These are phyloP conservation scores for Tolypocladium amazonense DNA, from an alignment of 2,329 filamentous ascomycete species.

Conservation along the genomic window DNA sequence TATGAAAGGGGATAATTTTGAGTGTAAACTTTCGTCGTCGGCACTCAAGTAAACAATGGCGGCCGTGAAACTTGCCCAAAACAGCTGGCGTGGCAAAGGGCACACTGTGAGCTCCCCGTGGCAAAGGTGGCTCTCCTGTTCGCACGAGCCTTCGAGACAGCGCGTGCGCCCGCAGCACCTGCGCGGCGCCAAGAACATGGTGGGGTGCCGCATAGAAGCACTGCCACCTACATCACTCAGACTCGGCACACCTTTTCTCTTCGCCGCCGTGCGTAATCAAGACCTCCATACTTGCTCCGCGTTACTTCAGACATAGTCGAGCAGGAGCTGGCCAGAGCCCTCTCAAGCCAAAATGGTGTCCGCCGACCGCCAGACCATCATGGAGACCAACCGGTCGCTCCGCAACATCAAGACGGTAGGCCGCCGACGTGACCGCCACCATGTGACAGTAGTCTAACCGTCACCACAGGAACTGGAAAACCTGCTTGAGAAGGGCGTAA, in stretches of 20 bases:
- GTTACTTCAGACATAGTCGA: no score
- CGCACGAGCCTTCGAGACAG: no score
- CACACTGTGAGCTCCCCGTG: no score
- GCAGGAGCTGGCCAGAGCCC: not conserved
- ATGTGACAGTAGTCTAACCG: not conserved
- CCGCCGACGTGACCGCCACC: not conserved
- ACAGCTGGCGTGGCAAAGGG: no score
- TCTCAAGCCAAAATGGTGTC: constrained; percentile 27
- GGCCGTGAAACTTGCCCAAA: no score
- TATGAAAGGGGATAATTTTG: no score
- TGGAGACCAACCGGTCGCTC: constrained; percentile 73
- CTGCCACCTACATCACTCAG: not conserved
- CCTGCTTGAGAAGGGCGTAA: constrained; percentile 72
- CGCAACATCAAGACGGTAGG: constrained; percentile 73
- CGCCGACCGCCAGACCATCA: constrained; percentile 46
- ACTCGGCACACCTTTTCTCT: not conserved
- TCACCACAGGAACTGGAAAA: constrained; percentile 83
- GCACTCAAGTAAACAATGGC: no score
- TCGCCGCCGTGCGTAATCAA: not conserved
- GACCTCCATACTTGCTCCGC: not conserved
- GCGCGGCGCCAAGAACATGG: no score
- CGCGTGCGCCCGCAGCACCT: no score
- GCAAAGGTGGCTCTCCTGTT: no score
- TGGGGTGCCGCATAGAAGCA: not conserved
- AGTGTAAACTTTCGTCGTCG: no score